Conservation (phyloP, 768 basidiomycete species). For the Solioccasus polychromus region DNA sequence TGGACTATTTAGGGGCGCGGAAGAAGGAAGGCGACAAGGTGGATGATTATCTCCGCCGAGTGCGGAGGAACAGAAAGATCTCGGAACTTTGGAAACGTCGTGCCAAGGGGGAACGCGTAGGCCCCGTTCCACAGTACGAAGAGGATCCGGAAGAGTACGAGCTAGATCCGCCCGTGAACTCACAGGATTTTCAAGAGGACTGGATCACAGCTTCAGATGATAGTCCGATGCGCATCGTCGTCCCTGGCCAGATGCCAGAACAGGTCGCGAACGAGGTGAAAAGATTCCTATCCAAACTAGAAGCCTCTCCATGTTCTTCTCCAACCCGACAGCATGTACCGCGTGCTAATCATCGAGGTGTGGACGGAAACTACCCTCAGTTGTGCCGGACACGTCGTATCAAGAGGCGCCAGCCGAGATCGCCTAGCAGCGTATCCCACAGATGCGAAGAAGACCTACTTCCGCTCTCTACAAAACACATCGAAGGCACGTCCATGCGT, state of each 20-base stretch:
- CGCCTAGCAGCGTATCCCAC: neutral
- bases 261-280: conserved; percentile 22
- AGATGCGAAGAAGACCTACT: conserved; percentile 21
- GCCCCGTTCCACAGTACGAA: conserved; percentile 30
- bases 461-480: conserved; percentile 18
- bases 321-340: neutral
- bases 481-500: conserved; percentile 25
- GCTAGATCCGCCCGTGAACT: conserved; percentile 31
- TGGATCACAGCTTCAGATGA: conserved; percentile 37
- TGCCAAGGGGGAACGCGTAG: conserved; percentile 25
- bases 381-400: neutral
- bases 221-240: conserved; percentile 33
- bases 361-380: conserved; percentile 11
- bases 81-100: conserved; percentile 28
- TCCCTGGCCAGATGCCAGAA: conserved; percentile 34
- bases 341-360: no score
- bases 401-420: conserved; percentile 10
- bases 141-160: conserved; percentile 32
- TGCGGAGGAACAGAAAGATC: conserved; percentile 27
- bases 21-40: conserved; percentile 35
- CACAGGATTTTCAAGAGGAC: conserved; percentile 31
- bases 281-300: conserved; percentile 19
- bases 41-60: conserved; percentile 27
- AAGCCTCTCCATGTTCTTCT: conserved; percentile 3
- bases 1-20: conserved; percentile 43